Conservation (phyloP, 2,329 filamentous ascomycete species). For the Penicillium rolfsii region DNA sequence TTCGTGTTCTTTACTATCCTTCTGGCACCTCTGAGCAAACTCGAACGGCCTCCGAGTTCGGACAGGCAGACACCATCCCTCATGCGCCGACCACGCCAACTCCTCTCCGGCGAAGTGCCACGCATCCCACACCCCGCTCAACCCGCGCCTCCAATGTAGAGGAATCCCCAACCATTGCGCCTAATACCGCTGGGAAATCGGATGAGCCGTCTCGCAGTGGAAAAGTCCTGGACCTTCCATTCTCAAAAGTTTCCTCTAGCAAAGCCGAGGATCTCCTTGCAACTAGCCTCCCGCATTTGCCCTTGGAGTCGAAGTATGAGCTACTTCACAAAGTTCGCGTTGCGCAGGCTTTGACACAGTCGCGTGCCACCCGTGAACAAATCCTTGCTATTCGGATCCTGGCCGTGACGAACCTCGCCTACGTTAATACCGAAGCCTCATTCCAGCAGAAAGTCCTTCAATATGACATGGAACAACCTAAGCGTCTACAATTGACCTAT, state of each 20-base stretch:
- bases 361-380: slow-evolving; percentile 69
- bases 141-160: slow-evolving; percentile 49
- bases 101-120: slow-evolving; percentile 70
- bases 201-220: slow-evolving; percentile 48
- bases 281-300: slow-evolving; percentile 64
- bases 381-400: slow-evolving; percentile 80
- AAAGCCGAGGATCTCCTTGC: slow-evolving; percentile 44
- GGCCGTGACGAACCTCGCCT: slow-evolving; percentile 87
- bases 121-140: slow-evolving; percentile 58
- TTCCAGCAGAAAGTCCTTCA: slow-evolving; percentile 86
- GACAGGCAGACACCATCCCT: slow-evolving; percentile 37
- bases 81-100: slow-evolving; percentile 72
- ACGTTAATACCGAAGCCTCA: slow-evolving; percentile 79
- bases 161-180: slow-evolving; percentile 56
- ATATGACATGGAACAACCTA: slow-evolving; percentile 85
- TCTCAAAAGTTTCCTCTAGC: slow-evolving; percentile 48
- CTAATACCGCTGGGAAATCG: slow-evolving; percentile 41
- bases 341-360: slow-evolving; percentile 75
- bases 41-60: slow-evolving; percentile 39
- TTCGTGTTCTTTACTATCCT: slow-evolving; percentile 79
- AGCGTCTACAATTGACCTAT: slow-evolving; percentile 84
- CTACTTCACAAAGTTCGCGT: slow-evolving; percentile 79
- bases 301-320: slow-evolving; percentile 76
- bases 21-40: slow-evolving; percentile 38
- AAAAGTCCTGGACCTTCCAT: slow-evolving; percentile 67